Evolutionary conservation across 2,329 filamentous ascomycete species (phyloP), one percentile per base, ranked within the genome.

Genomic region (Orbilia ellipsospora): DNA sequence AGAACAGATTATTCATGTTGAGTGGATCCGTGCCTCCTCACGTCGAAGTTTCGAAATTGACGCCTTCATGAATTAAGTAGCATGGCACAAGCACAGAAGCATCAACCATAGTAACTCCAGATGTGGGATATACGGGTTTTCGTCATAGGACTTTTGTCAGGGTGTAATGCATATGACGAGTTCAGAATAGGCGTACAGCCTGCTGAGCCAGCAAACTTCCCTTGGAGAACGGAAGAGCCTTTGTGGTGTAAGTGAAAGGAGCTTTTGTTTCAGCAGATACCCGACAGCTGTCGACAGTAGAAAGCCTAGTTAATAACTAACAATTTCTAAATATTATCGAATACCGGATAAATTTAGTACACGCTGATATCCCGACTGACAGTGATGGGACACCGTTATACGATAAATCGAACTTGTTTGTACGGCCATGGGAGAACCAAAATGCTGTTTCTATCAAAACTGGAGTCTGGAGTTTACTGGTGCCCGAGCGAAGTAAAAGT

Each of bases 121-220:
- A 36, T 36, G 31, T 36, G 31, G 31, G 31, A 7, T 36, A 6
- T 10, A 36, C 8, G 31, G 31, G 31, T 2, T 36, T 2, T 36
- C 31, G 31, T 6, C 10, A 36, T 36, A 36, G 31, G 31, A 6
- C 31, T 36, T 7, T 36, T 36, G 10, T 36, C 31, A 6, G 2
- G 31, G 6, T 60, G 45, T 20, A 23, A 40, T n/a, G 69, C 55
- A 8, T 73, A 62, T 16, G 62, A 67, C 26, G n/a, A 56, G 23
- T 73, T 73, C 18, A 61, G 61, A 42, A 67, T 73, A 13, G 69
- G 69, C 4, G 50, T 73, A 5, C 69, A 67, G 28, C 69, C 69
- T 18, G 59, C 36, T 4, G 48, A 73, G 5, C 48, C 59, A 42
- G 5, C n/a, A 18, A 57, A 4, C 0, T 73, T 73, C 18, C 62